A percentile compares a stretch with the other conserved stretches of the same genome.
These are phyloP conservation scores for Colletotrichum tofieldiae DNA, from an alignment of 2,329 filamentous ascomycete genomes.

Conservation along the genomic window DNA sequence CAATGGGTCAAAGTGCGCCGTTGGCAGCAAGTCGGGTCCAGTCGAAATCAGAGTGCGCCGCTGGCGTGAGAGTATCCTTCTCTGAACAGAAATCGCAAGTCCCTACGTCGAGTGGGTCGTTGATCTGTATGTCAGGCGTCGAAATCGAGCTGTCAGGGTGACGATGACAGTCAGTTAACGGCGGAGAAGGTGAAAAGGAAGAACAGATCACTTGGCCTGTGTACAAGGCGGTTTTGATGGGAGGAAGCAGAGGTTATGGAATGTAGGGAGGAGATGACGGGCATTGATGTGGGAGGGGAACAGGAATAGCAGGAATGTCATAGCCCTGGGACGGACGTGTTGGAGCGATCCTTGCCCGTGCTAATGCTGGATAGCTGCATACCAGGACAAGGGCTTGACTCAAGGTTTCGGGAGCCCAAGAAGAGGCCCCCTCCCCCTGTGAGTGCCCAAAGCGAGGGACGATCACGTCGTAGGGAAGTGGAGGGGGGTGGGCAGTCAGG, in stretches of 20 bases:
- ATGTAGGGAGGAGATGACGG: slow-evolving; percentile 44
- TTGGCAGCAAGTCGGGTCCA: not conserved
- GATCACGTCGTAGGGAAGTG: slow-evolving; percentile 41
- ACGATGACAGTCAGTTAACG: slow-evolving; percentile 32
- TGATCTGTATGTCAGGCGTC: slow-evolving; percentile 12
- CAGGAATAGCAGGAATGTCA: slow-evolving; percentile 43
- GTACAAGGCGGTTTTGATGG: slow-evolving; percentile 40
- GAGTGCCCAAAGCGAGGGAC: slow-evolving; percentile 43
- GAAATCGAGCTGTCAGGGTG: slow-evolving; percentile 28
- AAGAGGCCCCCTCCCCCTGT: slow-evolving; percentile 33
- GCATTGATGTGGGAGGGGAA: slow-evolving; percentile 39
- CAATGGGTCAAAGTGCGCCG: slow-evolving; percentile 17
- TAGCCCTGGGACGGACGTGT: slow-evolving; percentile 42
- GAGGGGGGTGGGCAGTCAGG: slow-evolving; percentile 20
- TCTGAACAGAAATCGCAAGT: slow-evolving; percentile 17
- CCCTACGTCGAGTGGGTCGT: slow-evolving; percentile 28
- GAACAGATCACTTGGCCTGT: slow-evolving; percentile 32
- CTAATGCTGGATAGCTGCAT: slow-evolving; percentile 44
- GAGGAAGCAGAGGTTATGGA: slow-evolving; percentile 40
- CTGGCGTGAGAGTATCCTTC: slow-evolving; percentile 27
- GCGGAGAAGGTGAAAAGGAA: slow-evolving; percentile 17
- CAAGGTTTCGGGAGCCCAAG: slow-evolving; percentile 43
- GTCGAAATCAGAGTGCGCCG: slow-evolving; percentile 20
- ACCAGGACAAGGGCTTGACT: slow-evolving; percentile 44
- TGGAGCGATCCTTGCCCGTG: slow-evolving; percentile 40